Evolutionary conservation across 495 filamentous ascomycete species (phyloP).

Genomic region (Endocarpon pusillum): DNA sequence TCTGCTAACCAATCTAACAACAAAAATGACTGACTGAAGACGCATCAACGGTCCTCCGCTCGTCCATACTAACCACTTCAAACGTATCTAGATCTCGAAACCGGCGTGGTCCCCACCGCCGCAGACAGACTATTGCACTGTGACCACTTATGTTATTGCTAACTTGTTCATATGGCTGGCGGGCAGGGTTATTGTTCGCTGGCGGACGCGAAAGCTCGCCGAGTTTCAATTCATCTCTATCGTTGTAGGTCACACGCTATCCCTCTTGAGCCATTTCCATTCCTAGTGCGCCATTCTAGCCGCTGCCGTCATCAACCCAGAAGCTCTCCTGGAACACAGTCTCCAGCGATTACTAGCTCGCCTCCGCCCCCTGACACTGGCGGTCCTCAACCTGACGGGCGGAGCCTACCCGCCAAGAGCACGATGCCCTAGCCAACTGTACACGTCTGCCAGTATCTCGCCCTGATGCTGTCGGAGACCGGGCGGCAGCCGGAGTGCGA

Average conservation of each 20-base stretch:
- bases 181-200: conserved; percentile 51
- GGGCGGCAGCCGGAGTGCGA: not conserved
- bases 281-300: conserved; percentile 15
- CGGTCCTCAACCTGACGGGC: conserved; percentile 12
- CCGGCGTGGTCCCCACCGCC: too few species aligned
- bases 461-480: conserved; percentile 4
- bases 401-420: not conserved
- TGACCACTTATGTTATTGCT: too few species aligned
- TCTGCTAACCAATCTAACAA: too few species aligned
- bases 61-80: too few species aligned
- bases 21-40: too few species aligned
- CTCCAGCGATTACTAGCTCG: conserved; percentile 14
- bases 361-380: conserved; percentile 13
- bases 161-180: too few species aligned
- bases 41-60: too few species aligned
- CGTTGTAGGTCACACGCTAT: conserved; percentile 8
- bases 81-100: too few species aligned
- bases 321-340: conserved; percentile 15
- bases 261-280: too few species aligned
- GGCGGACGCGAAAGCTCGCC: conserved; percentile 21
- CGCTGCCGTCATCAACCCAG: conserved; percentile 14
- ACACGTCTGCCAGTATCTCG: conserved; percentile 1
- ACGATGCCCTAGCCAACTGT: not conserved
- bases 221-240: conserved; percentile 17
- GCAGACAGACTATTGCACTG: too few species aligned